A percentile compares a stretch with the other conserved stretches of the same genome.
These are phyloP conservation scores for Salvia rosmarinus DNA, from an alignment of 257 asterid genomes.

Conservation along the genomic window DNA sequence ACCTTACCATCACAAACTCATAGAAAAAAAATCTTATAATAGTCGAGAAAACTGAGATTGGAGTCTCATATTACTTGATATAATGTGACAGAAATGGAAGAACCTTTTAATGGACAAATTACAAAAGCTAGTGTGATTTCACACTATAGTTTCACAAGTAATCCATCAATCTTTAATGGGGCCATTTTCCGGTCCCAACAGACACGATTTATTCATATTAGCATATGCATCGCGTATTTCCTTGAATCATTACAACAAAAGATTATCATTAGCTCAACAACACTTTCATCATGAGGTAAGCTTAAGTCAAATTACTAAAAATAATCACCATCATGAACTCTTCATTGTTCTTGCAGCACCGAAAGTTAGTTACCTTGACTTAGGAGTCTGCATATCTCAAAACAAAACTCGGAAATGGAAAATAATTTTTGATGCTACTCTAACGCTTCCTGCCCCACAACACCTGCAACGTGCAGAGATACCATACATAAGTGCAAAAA, in stretches of 20 bases:
- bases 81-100: not conserved
- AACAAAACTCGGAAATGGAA: not conserved
- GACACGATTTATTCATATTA: constrained; percentile 1
- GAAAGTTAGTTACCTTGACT: constrained; percentile 65
- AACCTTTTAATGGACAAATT: not conserved
- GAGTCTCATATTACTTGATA: not conserved
- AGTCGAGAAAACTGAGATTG: not conserved
- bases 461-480: constrained; percentile 46
- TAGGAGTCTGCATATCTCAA: constrained; percentile 76
- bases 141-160: not conserved
- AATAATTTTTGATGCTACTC: constrained; percentile 21
- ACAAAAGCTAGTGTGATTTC: too few relatives aligned
- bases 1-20: not conserved
- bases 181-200: constrained; percentile 23
- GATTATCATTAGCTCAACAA: constrained; percentile 5
- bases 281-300: constrained; percentile 28
- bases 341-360: constrained; percentile 32
- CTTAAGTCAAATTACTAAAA: constrained; percentile 28
- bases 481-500: constrained; percentile 39
- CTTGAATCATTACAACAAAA: constrained; percentile 32
- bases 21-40: not conserved
- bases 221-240: constrained; percentile 3
- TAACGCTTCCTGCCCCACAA: constrained; percentile 54
- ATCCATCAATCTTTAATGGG: constrained; percentile 19
- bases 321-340: constrained; percentile 15